These are phyloP conservation scores for Eucalyptus pumila DNA, from an alignment of 345 rosid species.

Conservation along the genomic window DNA sequence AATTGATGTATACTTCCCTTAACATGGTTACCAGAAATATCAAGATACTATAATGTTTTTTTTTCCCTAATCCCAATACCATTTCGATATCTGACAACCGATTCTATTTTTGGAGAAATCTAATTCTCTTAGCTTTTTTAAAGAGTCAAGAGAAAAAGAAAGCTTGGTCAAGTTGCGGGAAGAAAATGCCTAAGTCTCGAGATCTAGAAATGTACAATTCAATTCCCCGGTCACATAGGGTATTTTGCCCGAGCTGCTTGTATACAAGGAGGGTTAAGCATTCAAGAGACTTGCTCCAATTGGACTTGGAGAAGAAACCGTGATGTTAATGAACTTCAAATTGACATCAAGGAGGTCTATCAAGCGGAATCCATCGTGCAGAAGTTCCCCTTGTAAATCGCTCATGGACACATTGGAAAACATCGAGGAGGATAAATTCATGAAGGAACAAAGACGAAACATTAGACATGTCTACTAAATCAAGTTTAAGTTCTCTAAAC, in stretches of 20 bases:
- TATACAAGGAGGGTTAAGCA: not conserved
- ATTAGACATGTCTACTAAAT: not conserved
- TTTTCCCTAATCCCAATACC: not conserved
- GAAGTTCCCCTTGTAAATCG: not conserved
- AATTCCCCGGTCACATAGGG: not conserved
- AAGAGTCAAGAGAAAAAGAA: not conserved
- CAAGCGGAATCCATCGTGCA: not conserved
- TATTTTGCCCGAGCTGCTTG: not conserved
- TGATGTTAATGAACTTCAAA: not conserved
- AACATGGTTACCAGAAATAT: not conserved
- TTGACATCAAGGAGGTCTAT: not conserved
- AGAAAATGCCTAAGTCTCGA: not conserved
- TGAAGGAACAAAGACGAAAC: not conserved
- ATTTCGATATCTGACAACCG: not conserved
- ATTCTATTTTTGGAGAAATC: not conserved
- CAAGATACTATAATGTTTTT: not conserved
- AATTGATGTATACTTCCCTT: not conserved
- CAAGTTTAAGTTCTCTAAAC: not conserved
- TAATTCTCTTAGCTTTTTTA: not conserved
- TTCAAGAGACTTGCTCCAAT: not conserved
- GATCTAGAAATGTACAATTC: not conserved
- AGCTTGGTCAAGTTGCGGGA: not conserved
- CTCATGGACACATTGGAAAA: not conserved
- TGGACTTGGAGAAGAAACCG: not conserved
- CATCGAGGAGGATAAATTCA: not conserved